Evolutionary conservation across 1,284 basidiomycete genomes (phyloP).

Genomic region (Polyporus tsugae): DNA sequence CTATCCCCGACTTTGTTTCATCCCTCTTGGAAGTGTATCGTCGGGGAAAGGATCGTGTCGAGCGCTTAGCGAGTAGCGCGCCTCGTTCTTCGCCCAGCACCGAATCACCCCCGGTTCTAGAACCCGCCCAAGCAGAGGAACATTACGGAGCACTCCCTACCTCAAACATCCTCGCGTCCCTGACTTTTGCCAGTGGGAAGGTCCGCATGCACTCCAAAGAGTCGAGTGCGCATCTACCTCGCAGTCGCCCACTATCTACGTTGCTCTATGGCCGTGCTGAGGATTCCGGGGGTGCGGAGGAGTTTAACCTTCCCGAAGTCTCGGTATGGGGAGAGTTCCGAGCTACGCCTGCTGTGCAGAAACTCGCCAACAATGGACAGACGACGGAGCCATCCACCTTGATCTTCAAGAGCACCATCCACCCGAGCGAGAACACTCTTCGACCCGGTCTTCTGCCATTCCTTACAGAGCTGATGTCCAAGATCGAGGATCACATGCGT

Average conservation of each 20-base stretch:
- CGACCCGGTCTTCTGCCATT: slow-evolving; percentile 86
- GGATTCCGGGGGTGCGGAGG: slow-evolving; percentile 63
- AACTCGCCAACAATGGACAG: slow-evolving; percentile 37
- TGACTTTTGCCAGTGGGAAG: slow-evolving; percentile 85
- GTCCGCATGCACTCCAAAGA: slow-evolving; percentile 66
- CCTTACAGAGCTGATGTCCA: slow-evolving; percentile 74
- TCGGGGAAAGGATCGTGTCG: slow-evolving; percentile 81
- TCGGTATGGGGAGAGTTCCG: slow-evolving; percentile 88
- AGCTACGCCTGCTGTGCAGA: slow-evolving; percentile 56
- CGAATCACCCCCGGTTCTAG: slow-evolving; percentile 34
- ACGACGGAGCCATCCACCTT: slow-evolving; percentile 62
- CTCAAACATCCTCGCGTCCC: slow-evolving; percentile 74
- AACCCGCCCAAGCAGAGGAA: slow-evolving; percentile 34
- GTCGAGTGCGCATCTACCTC: slow-evolving; percentile 46
- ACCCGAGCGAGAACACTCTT: slow-evolving; percentile 86
- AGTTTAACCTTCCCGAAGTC: slow-evolving; percentile 80
- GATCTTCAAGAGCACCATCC: slow-evolving; percentile 82
- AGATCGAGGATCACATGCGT: slow-evolving; percentile 71
- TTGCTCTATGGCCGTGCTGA: slow-evolving; percentile 54
- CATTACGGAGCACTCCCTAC: slow-evolving; percentile 52
- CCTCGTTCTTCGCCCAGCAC: slow-evolving; percentile 52
- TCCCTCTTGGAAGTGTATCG: slow-evolving; percentile 87
- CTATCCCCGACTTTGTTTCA: slow-evolving; percentile 82
- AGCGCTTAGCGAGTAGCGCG: slow-evolving; percentile 60
- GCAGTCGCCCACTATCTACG: slow-evolving; percentile 47